Evolutionary conservation across 208 protist genomes (phyloP).

Genomic region (Wallacemonas sp.): DNA sequence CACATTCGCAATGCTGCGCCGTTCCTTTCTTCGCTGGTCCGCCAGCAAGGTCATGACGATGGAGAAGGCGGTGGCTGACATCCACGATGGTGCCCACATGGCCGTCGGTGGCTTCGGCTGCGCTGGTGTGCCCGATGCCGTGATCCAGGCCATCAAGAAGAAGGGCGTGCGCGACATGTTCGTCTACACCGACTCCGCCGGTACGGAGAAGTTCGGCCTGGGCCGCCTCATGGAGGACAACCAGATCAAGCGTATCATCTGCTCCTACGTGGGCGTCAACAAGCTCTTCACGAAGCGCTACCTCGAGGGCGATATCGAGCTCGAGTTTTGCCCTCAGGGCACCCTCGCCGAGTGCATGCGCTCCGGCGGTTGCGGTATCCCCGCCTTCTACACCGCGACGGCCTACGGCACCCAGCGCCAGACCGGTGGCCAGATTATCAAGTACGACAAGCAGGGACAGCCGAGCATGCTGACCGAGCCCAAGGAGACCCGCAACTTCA

Average conservation of each 20-base stretch:
- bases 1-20: constrained; percentile 54
- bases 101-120: constrained; percentile 97
- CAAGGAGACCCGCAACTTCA: constrained; percentile 88
- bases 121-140: constrained; percentile 93
- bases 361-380: constrained; percentile 96
- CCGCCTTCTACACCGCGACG: constrained; percentile 97
- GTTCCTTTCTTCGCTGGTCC: constrained; percentile 40
- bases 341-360: constrained; percentile 95
- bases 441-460: constrained; percentile 87
- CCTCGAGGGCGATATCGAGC: constrained; percentile 94
- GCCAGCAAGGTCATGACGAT: constrained; percentile 80
- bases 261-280: constrained; percentile 97
- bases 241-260: constrained; percentile 88
- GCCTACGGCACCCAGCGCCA: constrained; percentile 93
- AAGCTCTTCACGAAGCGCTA: constrained; percentile 94
- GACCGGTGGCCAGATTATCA: constrained; percentile 92
- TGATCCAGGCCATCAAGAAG: constrained; percentile 90
- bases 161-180: constrained; percentile 91
- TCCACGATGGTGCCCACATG: constrained; percentile 61
- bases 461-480: constrained; percentile 71
- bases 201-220: constrained; percentile 96
- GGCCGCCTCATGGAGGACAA: constrained; percentile 93
- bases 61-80: constrained; percentile 74
- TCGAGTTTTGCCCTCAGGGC: constrained; percentile 96
- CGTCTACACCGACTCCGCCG: constrained; percentile 95